These are phyloP conservation scores for Acorus calamus DNA, from an alignment of 106 monocot species.

Conservation along the genomic window DNA sequence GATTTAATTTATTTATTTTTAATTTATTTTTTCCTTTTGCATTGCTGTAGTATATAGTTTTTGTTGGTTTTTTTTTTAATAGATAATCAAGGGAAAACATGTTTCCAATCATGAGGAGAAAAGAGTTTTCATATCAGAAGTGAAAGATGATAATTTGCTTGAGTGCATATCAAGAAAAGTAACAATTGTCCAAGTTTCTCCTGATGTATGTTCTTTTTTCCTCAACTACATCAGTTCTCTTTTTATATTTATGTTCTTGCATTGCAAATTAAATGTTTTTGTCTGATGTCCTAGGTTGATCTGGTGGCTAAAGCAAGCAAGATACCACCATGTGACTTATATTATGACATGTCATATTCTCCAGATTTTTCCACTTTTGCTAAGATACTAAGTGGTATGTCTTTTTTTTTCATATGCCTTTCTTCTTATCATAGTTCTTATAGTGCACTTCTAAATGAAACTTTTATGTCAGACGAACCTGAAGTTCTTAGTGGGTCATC, in stretches of 20 bases:
- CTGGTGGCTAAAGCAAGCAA: conserved; percentile 5
- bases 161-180: conserved; percentile 31
- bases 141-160: conserved; percentile 29
- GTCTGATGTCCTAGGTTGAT: conserved; percentile 10
- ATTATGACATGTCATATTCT: conserved; percentile 32
- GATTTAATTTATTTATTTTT: background rate
- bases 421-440: background rate
- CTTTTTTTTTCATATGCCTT: background rate
- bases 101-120: conserved; percentile 7
- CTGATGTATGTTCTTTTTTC: conserved; percentile 19
- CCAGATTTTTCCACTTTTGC: conserved; percentile 43
- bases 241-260: too few species aligned
- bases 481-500: conserved; percentile 12
- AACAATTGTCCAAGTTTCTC: conserved; percentile 17
- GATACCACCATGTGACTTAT: conserved; percentile 16
- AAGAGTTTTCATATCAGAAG: conserved; percentile 36
- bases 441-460: background rate
- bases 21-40: background rate
- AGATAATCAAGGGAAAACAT: conserved; percentile 16
- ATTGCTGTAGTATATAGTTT: too few species aligned
- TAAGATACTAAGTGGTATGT: conserved; percentile 27
- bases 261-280: too few species aligned
- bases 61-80: background rate
- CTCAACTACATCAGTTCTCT: background rate
- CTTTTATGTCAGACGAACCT: background rate